Evolutionary conservation across 805 yeast species (phyloP).

Genomic region (Zygosaccharomyces bisporus): DNA sequence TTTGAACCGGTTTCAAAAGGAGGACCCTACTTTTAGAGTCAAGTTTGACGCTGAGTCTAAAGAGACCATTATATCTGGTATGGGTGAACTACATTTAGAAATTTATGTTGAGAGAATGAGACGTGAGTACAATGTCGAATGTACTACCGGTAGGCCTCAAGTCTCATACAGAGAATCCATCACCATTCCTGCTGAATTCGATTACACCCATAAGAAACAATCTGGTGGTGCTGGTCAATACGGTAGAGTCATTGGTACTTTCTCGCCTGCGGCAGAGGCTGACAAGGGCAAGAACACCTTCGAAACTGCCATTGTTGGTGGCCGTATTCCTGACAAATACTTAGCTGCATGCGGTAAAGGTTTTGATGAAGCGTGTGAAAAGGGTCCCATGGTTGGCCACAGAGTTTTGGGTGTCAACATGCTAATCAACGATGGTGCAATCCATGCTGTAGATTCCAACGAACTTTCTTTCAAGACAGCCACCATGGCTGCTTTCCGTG

Average conservation of each 20-base stretch:
- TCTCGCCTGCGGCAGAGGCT: conserved; percentile 57
- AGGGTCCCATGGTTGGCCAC: conserved; percentile 96
- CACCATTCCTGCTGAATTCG: conserved; percentile 67
- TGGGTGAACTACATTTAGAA: conserved; percentile 97
- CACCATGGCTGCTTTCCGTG: conserved; percentile 84
- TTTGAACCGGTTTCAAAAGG: conserved; percentile 94
- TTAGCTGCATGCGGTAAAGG: conserved; percentile 93
- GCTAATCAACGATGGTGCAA: conserved; percentile 95
- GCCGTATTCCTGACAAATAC: conserved; percentile 93
- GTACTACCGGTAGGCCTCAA: conserved; percentile 95
- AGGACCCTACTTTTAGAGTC: conserved; percentile 97
- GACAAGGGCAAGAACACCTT: conserved; percentile 65
- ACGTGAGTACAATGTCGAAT: conserved; percentile 94
- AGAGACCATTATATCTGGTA: conserved; percentile 85
- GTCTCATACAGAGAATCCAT: conserved; percentile 97
- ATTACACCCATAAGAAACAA: conserved; percentile 95
- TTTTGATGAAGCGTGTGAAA: conserved; percentile 88
- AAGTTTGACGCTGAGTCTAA: conserved; percentile 88
- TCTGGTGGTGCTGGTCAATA: conserved; percentile 99
- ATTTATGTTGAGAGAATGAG: conserved; percentile 97
- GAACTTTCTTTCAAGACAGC: conserved; percentile 95
- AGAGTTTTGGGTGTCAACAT: conserved; percentile 87
- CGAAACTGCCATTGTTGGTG: conserved; percentile 89
- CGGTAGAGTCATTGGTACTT: conserved; percentile 88
- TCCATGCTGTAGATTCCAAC: conserved; percentile 95